These are phyloP conservation scores for Clarireedia homoeocarpa DNA, from an alignment of 2,329 filamentous ascomycete genomes.

Conservation along the genomic window DNA sequence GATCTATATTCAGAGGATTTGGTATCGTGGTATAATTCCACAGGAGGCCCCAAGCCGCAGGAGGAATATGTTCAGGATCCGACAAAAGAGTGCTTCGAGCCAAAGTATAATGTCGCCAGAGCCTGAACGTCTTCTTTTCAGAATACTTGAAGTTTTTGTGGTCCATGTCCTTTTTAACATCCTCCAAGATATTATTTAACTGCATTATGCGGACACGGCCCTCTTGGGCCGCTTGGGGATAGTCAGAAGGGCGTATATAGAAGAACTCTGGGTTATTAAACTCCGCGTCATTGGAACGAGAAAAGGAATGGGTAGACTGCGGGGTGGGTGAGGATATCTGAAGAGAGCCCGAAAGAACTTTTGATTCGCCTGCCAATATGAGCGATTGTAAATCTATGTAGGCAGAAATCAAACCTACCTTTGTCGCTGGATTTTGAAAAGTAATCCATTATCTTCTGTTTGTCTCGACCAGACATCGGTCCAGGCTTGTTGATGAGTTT, in stretches of 20 bases:
- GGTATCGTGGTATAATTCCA: slow-evolving; percentile 51
- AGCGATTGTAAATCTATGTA: background rate
- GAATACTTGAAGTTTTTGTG: background rate
- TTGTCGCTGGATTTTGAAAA: slow-evolving; percentile 10
- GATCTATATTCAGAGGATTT: slow-evolving; percentile 42
- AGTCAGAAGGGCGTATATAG: background rate
- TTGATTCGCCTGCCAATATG: background rate
- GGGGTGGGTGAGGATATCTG: background rate
- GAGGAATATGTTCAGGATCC: slow-evolving; percentile 48
- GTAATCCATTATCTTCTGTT: slow-evolving; percentile 9
- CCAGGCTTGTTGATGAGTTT: slow-evolving; percentile 9
- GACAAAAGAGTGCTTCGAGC: slow-evolving; percentile 38
- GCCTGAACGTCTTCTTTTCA: background rate
- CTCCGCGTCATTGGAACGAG: background rate
- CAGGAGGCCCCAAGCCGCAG: slow-evolving; percentile 53
- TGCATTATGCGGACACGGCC: background rate
- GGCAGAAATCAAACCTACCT: background rate
- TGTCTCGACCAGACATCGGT: slow-evolving; percentile 12
- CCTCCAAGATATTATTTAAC: background rate
- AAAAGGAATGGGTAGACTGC: background rate
- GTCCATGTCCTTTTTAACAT: background rate
- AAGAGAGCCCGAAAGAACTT: background rate
- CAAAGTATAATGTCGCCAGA: slow-evolving; percentile 42
- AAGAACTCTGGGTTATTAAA: background rate
- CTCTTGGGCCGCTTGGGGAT: background rate